Conservation (phyloP, 2,329 filamentous ascomycete genomes). For the Chaetothyriales sp. region DNA sequence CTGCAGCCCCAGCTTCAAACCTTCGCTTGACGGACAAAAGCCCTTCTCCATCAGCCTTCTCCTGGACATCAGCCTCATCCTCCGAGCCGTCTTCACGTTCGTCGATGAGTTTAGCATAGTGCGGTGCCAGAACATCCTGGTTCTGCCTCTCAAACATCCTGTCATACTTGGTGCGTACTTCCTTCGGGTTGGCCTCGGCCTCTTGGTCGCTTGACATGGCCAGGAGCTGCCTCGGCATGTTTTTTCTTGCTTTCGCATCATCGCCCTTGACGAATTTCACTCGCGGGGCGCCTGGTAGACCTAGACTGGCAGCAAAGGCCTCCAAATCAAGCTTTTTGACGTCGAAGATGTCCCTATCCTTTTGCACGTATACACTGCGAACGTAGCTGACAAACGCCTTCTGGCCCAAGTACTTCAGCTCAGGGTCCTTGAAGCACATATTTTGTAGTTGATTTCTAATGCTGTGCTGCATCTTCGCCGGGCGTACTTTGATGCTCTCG, state of each 20-base stretch:
- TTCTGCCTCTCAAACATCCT: conserved; percentile 96
- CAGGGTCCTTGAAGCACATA: conserved; percentile 89
- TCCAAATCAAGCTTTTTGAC: conserved; percentile 71
- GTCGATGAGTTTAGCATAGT: conserved; percentile 75
- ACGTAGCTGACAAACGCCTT: conserved; percentile 91
- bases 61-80: conserved; percentile 41
- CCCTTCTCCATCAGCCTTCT: not conserved
- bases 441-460: conserved; percentile 77
- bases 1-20: conserved; percentile 54
- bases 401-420: conserved; percentile 86
- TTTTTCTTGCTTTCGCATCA: conserved; percentile 74
- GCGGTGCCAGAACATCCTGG: conserved; percentile 84
- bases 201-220: conserved; percentile 31
- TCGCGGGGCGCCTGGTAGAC: conserved; percentile 76
- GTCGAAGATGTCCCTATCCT: conserved; percentile 82
- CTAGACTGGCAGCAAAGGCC: conserved; percentile 68
- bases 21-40: conserved; percentile 83
- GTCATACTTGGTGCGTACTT: conserved; percentile 86
- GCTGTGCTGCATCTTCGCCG: conserved; percentile 67
- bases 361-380: conserved; percentile 71
- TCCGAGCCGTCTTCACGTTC: conserved; percentile 38
- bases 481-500: conserved; percentile 67
- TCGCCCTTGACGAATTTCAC: conserved; percentile 90
- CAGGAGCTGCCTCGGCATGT: conserved; percentile 55
- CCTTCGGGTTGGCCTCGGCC: conserved; percentile 45